A percentile compares a stretch with the other conserved stretches of the same genome.
Evolutionary conservation across 1,284 basidiomycete species (phyloP).

Genomic region (Caloboletus inedulis): DNA sequence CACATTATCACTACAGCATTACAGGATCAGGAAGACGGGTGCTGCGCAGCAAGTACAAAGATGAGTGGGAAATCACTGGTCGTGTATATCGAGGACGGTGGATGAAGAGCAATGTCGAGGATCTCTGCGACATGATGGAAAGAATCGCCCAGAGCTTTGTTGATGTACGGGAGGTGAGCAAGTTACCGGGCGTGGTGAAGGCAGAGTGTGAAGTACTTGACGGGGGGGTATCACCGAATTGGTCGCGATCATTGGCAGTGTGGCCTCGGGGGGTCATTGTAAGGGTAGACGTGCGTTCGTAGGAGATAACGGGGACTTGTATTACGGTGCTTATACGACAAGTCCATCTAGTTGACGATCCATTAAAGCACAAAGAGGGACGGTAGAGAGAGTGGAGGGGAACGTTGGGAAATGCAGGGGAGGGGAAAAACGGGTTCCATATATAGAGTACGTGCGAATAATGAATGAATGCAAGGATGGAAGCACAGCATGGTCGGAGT

Average conservation of each 20-base stretch:
- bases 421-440: slow-evolving; percentile 5
- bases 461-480: no score
- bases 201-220: not conserved
- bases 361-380: not conserved
- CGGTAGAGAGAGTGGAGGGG: no score
- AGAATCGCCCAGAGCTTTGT: not conserved
- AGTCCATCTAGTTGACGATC: slow-evolving; percentile 1
- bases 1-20: slow-evolving; percentile 15
- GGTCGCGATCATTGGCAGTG: slow-evolving; percentile 25
- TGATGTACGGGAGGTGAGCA: slow-evolving; percentile 8
- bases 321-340: no score
- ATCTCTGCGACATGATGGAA: slow-evolving; percentile 8
- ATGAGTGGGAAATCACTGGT: not conserved
- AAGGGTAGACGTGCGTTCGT: slow-evolving; percentile 2
- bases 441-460: slow-evolving; percentile 11
- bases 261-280: not conserved
- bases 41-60: not conserved
- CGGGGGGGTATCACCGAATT: slow-evolving; percentile 4
- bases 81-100: not conserved
- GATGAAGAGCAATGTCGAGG: not conserved
- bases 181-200: slow-evolving; percentile 11
- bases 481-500: slow-evolving; percentile 14
- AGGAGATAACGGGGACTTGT: slow-evolving; percentile 1
- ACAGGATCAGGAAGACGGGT: slow-evolving; percentile 17
- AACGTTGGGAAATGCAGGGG: not conserved